Evolutionary conservation across 2,329 filamentous ascomycete genomes (phyloP).

Genomic region (Neofusicoccum sp.): DNA sequence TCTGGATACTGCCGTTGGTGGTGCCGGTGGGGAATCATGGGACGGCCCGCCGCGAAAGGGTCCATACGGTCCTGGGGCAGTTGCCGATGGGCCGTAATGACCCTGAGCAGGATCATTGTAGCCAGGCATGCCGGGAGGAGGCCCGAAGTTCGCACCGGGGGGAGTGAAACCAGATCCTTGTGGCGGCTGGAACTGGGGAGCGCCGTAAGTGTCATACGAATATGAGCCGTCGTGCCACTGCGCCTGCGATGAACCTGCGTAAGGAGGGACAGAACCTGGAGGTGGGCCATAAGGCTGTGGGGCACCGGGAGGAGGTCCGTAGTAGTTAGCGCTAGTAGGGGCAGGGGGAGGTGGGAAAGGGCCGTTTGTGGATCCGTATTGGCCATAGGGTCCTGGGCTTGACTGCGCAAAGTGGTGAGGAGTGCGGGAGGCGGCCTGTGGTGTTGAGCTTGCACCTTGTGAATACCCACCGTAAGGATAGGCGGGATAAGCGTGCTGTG

Average conservation of each 20-base stretch:
- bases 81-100: slow-evolving; percentile 24
- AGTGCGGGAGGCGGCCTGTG: slow-evolving; percentile 38
- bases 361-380: slow-evolving; percentile 37
- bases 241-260: slow-evolving; percentile 9
- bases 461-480: slow-evolving; percentile 40
- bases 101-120: slow-evolving; percentile 3
- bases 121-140: slow-evolving; percentile 24
- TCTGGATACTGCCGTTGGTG: not conserved
- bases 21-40: slow-evolving; percentile 1
- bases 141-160: not conserved
- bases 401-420: slow-evolving; percentile 30
- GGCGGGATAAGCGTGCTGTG: slow-evolving; percentile 30
- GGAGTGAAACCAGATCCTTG: slow-evolving; percentile 2
- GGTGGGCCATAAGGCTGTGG: slow-evolving; percentile 1
- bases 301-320: slow-evolving; percentile 3
- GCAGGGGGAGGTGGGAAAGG: slow-evolving; percentile 41
- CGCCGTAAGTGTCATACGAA: slow-evolving; percentile 2
- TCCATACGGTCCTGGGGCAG: slow-evolving; percentile 8
- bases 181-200: not conserved
- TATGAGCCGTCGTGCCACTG: slow-evolving; percentile 13
- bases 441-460: slow-evolving; percentile 40
- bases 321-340: slow-evolving; percentile 25
- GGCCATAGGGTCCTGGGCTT: slow-evolving; percentile 39
- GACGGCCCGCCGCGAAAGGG: slow-evolving; percentile 6
- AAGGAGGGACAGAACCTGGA: slow-evolving; percentile 3